Evolutionary conservation across 257 asterid genomes (phyloP), one percentile per base, ranked within the genome.

Genomic region (Echium plantagineum): DNA sequence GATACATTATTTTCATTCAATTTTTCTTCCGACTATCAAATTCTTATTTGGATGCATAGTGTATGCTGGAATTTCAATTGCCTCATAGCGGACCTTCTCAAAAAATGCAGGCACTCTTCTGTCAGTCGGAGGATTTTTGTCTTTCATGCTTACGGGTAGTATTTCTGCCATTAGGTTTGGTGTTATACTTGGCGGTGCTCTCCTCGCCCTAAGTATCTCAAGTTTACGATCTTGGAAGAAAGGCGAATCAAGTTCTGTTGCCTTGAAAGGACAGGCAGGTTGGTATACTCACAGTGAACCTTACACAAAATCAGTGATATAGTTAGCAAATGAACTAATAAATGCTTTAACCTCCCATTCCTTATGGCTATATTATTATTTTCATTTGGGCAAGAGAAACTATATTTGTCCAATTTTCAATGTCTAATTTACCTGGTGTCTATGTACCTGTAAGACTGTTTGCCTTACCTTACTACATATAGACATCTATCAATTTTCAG

Each of bases 241-340:
- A 67, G 85, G 96, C 58, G 83, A 86, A 66, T 63, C 76, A 13
- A 73, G 80, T 68, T 69, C 87, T 56, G 72, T 78, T 51, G 74
- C 80, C 66, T 76, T 86, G 78, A 84, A 79, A 82, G 97, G 96
- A 58, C 93, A 86, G 72, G 71, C 96, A 79, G 94, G 97, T 86
- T 63, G 51, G 77, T 59, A 15, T 57, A 51, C 66, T 53, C 20
- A 49, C 31, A 15, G 46, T 52, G 21, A n/a, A n/a, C n/a, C n/a
- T n/a, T n/a, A 35, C 46, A 35, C 46, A 35, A 35, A 1, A 9
- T 4, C 46, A 35, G 46, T 7, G 46, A 17, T 10, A 13, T 42
- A 42, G 49, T 42, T 42, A 13, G 17, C 5, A 42, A 42, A 42
- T 42, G 17, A 3, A 42, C 13, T 13, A 42, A 12, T 42, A 42